Percentiles rank a stretch among this genome's conserved stretches.
phyloP scores from a whole-genome alignment of 371 early-diverging fungal genomes.

The Circinella umbellata region DNA sequence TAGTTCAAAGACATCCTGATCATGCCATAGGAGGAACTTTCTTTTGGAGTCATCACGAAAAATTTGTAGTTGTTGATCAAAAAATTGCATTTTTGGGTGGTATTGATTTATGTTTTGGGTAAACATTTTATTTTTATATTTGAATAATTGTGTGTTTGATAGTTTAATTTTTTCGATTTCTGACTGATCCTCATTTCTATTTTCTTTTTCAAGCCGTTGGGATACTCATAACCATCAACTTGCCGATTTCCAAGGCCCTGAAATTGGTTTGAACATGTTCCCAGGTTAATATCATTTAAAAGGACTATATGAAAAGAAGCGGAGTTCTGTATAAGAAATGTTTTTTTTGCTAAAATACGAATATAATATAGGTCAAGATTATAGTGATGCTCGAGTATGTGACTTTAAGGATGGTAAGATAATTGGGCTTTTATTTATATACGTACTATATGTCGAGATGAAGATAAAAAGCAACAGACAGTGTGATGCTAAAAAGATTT shows the following conservation, averaged over 20 bases:
- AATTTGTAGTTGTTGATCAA: constrained; percentile 82
- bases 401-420: constrained; percentile 81
- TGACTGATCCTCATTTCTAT: not conserved
- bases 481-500: too few relatives aligned
- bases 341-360: not conserved
- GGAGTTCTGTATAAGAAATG: not conserved
- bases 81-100: constrained; percentile 92
- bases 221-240: constrained; percentile 87
- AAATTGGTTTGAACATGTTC: constrained; percentile 39
- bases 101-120: constrained; percentile 90
- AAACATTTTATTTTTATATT: constrained; percentile 9
- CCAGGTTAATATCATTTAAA: constrained; percentile 31
- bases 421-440: not conserved
- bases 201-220: constrained; percentile 65
- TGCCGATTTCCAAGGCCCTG: constrained; percentile 59
- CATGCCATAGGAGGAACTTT: constrained; percentile 68
- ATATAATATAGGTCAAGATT: constrained; percentile 76
- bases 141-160: constrained; percentile 32
- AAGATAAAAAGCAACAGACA: not conserved
- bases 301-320: not conserved
- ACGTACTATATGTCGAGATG: not conserved
- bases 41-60: constrained; percentile 83
- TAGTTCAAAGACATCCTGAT: constrained; percentile 87
- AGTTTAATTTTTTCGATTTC: not conserved
- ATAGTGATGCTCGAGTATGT: constrained; percentile 88